Base-by-base conservation (phyloP, 768 basidiomycete species). In the Kwoniella europaea region DNA sequence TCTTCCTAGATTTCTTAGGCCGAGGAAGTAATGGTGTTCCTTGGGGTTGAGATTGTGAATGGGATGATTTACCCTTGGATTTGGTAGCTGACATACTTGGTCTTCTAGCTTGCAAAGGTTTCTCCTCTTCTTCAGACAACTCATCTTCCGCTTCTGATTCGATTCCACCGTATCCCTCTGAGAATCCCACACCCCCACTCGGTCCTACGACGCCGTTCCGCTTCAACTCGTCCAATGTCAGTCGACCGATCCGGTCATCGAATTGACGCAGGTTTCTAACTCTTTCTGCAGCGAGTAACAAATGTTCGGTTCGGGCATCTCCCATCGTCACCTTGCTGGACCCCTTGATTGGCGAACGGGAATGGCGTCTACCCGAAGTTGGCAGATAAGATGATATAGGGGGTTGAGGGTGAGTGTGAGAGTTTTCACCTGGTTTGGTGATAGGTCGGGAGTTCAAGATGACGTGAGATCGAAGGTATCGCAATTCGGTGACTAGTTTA, bases 231-330 rank as follows among this genome's bases (percentile, higher is more conserved):
- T 73, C 78, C 4, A 81, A 69, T 2, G 78, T 74, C 61, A 81
- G 22, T 16, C 69, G 71, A n/a, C 80, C 80, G 12, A 78, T 66
- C 5, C 62, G 50, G 20, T 70, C 71, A 55, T 78, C 73, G 0
- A 4, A 12, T 24, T 61, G 52, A 24, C 79, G 73, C 68, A 76
- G 72, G 5, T 67, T 60, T 27, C 80, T 67, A 15, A 82, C 74
- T 46, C 73, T 76, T 43, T 67, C 64, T 0, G 80, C 80, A 42
- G 80, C 80, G 4, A 82, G 70, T 2, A 82, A 65, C 1, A 82
- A 70, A 55, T 79, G 80, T 61, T 82, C 80, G 2, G 80, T 68
- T 16, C 80, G 64, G 4, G 80, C 80, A 64, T 82, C 80, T 16
- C 80, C 80, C 75, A 82, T 75, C 3, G 75, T 78, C 1, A 73